Conservation (phyloP, 768 basidiomycete species). For the Strobilomyces confusus region DNA sequence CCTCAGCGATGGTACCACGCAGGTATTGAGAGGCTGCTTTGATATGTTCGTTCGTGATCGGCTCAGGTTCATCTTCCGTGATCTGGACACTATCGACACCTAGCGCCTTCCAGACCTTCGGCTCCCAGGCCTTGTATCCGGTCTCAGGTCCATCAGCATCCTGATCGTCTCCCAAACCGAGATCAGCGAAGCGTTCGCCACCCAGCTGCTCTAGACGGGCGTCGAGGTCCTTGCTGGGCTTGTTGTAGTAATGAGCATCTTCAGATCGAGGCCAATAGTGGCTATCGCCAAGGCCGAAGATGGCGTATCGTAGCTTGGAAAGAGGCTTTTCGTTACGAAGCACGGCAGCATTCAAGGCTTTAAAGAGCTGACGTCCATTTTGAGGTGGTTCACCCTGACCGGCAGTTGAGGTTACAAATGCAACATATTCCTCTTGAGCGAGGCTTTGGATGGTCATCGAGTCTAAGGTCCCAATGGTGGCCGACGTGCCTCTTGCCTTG, state of each 20-base stretch:
- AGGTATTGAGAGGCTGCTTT: constrained; percentile 93
- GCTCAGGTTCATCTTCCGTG: constrained; percentile 89
- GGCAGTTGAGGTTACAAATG: constrained; percentile 87
- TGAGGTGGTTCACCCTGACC: constrained; percentile 98
- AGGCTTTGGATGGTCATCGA: constrained; percentile 74
- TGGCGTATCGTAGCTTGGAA: constrained; percentile 65
- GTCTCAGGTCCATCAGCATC: constrained; percentile 95
- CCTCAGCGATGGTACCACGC: constrained; percentile 92
- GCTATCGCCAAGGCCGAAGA: constrained; percentile 96
- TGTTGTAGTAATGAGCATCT: constrained; percentile 98
- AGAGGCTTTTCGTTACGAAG: constrained; percentile 51
- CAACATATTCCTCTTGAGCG: constrained; percentile 68
- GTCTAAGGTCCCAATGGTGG: constrained; percentile 74
- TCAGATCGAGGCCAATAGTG: constrained; percentile 99
- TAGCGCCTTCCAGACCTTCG: constrained; percentile 86
- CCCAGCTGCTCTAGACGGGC: constrained; percentile 74
- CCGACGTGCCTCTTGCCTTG: constrained; percentile 78
- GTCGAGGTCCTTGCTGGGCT: constrained; percentile 89
- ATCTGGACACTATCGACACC: constrained; percentile 90
- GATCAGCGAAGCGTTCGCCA: constrained; percentile 63
- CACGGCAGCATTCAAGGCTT: constrained; percentile 67
- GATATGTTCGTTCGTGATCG: constrained; percentile 99
- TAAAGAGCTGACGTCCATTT: constrained; percentile 89
- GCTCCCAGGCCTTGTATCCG: constrained; percentile 96
- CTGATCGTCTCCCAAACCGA: constrained; percentile 95